Base-by-base conservation (phyloP, 768 basidiomycete genomes). In the Suillus brevipes region DNA sequence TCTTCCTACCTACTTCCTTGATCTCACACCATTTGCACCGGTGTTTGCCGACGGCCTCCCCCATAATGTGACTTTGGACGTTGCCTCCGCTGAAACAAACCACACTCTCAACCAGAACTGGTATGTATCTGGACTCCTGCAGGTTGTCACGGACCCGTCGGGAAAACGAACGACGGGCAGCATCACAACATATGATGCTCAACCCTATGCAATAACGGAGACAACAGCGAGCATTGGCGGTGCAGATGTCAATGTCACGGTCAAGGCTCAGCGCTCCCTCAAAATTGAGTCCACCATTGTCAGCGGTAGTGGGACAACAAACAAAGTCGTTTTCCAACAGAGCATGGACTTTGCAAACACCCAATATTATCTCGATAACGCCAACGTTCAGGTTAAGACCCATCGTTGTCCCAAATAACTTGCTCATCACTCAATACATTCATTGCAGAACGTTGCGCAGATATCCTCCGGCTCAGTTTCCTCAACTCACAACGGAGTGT, bases 1-100 rank as follows among this genome's bases (percentile, higher is more conserved):
- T 69, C 80, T 91, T 14, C 91, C 92, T 2, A 90, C 88, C 2
- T 93, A 92, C 74, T 87, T 87, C 73, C 68, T 93, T 23, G 92
- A 93, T 74, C 74, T 92, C 61, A 92, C 91, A 9, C 90, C 91
- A 1, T 93, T 93, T 72, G 82, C 89, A 0, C 90, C 90, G 7
- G 70, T 87, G 23, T 81, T 94, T 42, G 82, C 87, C 0, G 90
- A 91, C 64, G 87, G 88, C 3, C 73, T 83, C n/a, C 79, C 87
- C 25, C 93, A 93, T 73, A 87, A 80, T 55, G 83, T 94, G 71
- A 84, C 87, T 61, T 80, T 95, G 50, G 88, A 94, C 70, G 87
- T 94, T 50, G 84, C 81, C 25, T 91, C 91, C 6, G 87, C 87
- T 20, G 89, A 94, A 73, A 69, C 73, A 8, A 81, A 88, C 69